phyloP scores from a whole-genome alignment of 1,139 yeast genomes.

The Nakaseomyces delphensis region DNA sequence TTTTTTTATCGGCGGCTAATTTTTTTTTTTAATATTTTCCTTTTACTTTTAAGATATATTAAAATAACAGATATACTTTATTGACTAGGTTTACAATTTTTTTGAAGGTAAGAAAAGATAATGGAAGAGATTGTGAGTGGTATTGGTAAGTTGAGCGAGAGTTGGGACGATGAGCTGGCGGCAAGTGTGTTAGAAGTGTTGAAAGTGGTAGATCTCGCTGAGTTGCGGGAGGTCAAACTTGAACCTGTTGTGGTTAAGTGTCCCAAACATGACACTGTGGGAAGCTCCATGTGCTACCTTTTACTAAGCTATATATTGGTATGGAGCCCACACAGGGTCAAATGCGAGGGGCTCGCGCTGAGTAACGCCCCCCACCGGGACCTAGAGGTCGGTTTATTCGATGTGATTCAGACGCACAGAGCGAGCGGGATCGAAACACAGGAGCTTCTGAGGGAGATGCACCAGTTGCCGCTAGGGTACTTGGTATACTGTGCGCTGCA shows the following conservation, averaged over 20 bases:
- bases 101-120: too few relatives aligned
- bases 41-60: too few relatives aligned
- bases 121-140: slow-evolving; percentile 3
- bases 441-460: not conserved
- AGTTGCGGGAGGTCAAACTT: not conserved
- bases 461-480: not conserved
- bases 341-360: not conserved
- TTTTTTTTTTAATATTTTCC: too few relatives aligned
- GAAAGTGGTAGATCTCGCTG: not conserved
- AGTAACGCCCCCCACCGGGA: not conserved
- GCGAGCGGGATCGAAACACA: not conserved
- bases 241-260: slow-evolving; percentile 1
- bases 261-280: not conserved
- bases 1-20: too few relatives aligned
- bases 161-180: slow-evolving; percentile 1
- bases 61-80: too few relatives aligned
- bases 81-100: too few relatives aligned
- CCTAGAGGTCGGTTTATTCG: not conserved
- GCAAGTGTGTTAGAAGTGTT: not conserved
- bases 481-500: slow-evolving; percentile 2
- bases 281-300: not conserved
- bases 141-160: not conserved
- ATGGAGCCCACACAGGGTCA: slow-evolving; percentile 1
- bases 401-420: not conserved
- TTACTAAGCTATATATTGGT: not conserved